Percentiles rank a stretch among this genome's conserved stretches.
Conservation (phyloP, 116 monocot genomes). For the Dioscorea cayenensis region DNA sequence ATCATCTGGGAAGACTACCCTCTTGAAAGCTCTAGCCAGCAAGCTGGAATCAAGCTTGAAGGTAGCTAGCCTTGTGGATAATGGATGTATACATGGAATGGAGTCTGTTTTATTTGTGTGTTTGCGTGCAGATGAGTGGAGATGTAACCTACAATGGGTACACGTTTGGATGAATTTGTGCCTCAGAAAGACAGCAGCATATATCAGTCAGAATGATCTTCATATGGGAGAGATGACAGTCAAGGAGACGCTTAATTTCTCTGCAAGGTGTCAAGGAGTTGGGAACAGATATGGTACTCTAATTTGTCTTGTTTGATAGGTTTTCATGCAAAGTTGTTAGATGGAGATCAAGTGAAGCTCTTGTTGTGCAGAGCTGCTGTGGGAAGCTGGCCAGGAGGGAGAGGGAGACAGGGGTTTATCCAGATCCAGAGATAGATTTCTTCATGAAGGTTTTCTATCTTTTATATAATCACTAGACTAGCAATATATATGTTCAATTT, state of each 20-base stretch:
- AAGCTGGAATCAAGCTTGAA: slow-evolving; percentile 25
- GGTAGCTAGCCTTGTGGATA: slow-evolving; percentile 7
- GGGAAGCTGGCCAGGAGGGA: slow-evolving; percentile 70
- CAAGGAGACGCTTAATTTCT: slow-evolving; percentile 70
- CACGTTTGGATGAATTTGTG: slow-evolving; percentile 47
- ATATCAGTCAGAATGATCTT: slow-evolving; percentile 76
- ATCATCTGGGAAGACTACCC: slow-evolving; percentile 28
- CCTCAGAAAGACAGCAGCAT: slow-evolving; percentile 78
- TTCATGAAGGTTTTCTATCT: slow-evolving; percentile 65
- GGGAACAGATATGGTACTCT: slow-evolving; percentile 60
- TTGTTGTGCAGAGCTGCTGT: slow-evolving; percentile 48
- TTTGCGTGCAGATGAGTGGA: slow-evolving; percentile 41
- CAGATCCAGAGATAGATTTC: slow-evolving; percentile 65
- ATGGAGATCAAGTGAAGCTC: too few relatives aligned
- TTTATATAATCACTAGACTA: not conserved
- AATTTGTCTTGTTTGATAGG: not conserved
- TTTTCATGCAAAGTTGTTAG: too few relatives aligned
- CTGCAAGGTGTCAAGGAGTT: slow-evolving; percentile 81
- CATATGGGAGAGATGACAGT: slow-evolving; percentile 88
- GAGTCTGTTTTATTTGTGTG: too few relatives aligned
- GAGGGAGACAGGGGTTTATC: slow-evolving; percentile 56
- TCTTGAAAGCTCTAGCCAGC: slow-evolving; percentile 34
- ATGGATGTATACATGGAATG: too few relatives aligned
- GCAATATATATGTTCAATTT: not conserved
- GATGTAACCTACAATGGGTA: slow-evolving; percentile 69